A percentile compares a stretch with the other conserved stretches of the same genome.
Conservation (phyloP, 371 early-diverging fungal species). For the Lichtheimia hyalospora region DNA sequence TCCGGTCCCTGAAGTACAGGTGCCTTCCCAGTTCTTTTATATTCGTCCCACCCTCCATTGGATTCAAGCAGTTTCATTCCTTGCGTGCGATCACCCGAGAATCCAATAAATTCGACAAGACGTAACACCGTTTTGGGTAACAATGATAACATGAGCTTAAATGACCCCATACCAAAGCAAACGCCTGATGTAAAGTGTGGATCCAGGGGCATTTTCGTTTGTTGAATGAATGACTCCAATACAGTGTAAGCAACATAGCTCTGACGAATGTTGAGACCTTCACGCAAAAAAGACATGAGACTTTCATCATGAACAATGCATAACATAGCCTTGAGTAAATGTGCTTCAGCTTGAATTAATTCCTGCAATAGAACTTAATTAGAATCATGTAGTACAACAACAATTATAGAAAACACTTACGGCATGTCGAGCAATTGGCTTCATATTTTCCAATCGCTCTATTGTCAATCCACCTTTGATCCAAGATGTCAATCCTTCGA, state of each 20-base stretch:
- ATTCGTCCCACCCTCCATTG: constrained; percentile 48
- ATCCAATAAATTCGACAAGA: constrained; percentile 70
- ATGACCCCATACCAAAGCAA: constrained; percentile 63
- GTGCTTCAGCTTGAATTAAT: constrained; percentile 67
- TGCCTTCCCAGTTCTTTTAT: constrained; percentile 8
- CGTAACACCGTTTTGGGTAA: constrained; percentile 60
- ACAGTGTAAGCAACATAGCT: constrained; percentile 55
- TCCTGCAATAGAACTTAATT: constrained; percentile 27
- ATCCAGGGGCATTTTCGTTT: constrained; percentile 50
- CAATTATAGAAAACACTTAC: constrained; percentile 17
- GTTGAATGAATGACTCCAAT: constrained; percentile 51
- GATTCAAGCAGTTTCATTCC: constrained; percentile 59
- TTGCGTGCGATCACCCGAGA: constrained; percentile 57
- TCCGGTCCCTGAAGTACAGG: constrained; percentile 23
- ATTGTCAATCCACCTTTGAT: constrained; percentile 19
- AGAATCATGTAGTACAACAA: too few relatives aligned
- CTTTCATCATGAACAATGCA: constrained; percentile 64
- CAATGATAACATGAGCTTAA: constrained; percentile 66
- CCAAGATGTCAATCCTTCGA: constrained; percentile 22
- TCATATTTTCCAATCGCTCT: constrained; percentile 51
- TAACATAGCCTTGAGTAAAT: constrained; percentile 61
- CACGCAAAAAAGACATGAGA: constrained; percentile 64
- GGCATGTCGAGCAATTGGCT: constrained; percentile 62
- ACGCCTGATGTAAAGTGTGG: constrained; percentile 71
- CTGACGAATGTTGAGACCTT: constrained; percentile 64